Percentiles rank a stretch among this genome's conserved stretches.
Evolutionary conservation across 108 stramenopile species (phyloP).

Genomic region (Fragilaria crotonensis): DNA sequence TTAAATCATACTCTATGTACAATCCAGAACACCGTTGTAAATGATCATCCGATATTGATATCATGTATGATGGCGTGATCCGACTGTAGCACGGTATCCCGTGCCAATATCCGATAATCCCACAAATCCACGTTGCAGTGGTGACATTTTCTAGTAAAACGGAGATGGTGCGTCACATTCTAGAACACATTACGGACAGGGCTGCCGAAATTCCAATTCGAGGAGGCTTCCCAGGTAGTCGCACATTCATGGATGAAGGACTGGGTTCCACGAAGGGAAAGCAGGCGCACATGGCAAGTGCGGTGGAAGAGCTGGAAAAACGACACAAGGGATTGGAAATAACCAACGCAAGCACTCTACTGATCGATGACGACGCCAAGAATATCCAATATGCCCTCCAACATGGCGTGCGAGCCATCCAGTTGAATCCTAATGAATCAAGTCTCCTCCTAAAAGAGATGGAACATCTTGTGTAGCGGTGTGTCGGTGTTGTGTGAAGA

Average conservation of each 20-base stretch:
- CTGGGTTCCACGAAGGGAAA: constrained; percentile 72
- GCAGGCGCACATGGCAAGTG: constrained; percentile 89
- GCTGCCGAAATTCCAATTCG: constrained; percentile 72
- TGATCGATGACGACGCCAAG: constrained; percentile 89
- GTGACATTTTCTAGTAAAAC: constrained; percentile 88
- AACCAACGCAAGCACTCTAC: constrained; percentile 75
- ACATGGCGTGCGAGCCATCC: constrained; percentile 69
- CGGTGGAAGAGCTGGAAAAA: constrained; percentile 78
- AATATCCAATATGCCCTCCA: constrained; percentile 70
- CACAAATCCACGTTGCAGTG: constrained; percentile 80
- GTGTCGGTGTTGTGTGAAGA: too few species aligned
- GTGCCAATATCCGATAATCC: too few species aligned
- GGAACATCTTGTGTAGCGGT: constrained; percentile 40
- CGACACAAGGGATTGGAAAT: constrained; percentile 28
- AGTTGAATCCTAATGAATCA: constrained; percentile 76
- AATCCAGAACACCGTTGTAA: too few species aligned
- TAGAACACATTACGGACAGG: too few species aligned
- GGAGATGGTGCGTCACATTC: constrained; percentile 51
- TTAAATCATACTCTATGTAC: too few species aligned
- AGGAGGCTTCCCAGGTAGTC: constrained; percentile 73
- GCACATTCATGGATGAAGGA: constrained; percentile 79
- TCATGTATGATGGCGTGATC: too few species aligned
- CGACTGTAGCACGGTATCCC: too few species aligned
- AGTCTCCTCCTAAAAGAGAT: constrained; percentile 56
- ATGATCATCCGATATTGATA: too few species aligned